Conservation (phyloP, 176 grass and related monocot genomes). For the Bolboschoenus planiculmis region DNA sequence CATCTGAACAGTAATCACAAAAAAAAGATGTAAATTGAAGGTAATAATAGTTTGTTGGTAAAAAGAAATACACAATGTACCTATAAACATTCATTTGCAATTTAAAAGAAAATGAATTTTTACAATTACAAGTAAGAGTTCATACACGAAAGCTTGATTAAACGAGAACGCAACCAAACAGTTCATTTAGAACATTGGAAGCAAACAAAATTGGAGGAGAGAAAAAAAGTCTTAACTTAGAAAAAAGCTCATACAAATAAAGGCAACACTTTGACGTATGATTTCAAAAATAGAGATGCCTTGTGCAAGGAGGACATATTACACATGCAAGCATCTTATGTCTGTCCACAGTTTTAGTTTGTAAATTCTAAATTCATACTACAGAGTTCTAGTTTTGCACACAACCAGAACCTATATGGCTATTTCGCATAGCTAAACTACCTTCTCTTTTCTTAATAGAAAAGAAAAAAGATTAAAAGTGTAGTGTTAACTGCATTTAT, state of each 20-base stretch:
- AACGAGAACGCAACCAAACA: not conserved
- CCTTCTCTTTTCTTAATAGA: not conserved
- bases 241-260: not conserved
- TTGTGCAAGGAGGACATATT: not conserved
- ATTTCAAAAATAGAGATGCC: conserved; percentile 3
- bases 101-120: not conserved
- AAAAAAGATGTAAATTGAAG: not conserved
- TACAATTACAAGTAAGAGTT: not conserved
- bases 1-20: not conserved
- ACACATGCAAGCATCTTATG: conserved; percentile 13
- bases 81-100: not conserved
- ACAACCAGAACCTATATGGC: not conserved
- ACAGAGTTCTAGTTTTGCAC: conserved; percentile 8
- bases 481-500: not conserved
- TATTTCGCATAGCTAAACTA: not conserved
- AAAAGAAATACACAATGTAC: conserved; percentile 1
- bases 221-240: not conserved
- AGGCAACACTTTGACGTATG: not conserved
- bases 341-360: not conserved
- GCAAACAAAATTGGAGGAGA: not conserved
- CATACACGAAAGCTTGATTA: not conserved
- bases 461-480: not conserved
- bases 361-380: not conserved
- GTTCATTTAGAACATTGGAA: not conserved
- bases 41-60: not conserved